Percentiles rank a stretch among this genome's conserved stretches.
Conservation (phyloP, 345 rosid species). For the Arabidopsis arenosa region DNA sequence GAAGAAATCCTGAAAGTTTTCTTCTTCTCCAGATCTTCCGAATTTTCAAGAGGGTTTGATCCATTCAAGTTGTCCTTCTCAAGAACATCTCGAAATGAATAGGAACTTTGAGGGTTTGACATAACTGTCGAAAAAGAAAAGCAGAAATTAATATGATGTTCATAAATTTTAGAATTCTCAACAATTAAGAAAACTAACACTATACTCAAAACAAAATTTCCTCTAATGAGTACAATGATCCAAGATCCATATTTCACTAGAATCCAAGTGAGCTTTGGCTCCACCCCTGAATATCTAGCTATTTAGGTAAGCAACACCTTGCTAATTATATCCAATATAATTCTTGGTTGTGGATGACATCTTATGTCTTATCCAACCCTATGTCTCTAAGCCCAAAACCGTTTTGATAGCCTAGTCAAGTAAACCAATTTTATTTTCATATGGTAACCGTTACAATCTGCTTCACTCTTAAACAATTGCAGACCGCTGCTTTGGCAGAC, state of each 20-base stretch:
- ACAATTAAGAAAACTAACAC: too few species aligned
- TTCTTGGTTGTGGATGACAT: background rate
- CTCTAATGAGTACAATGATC: background rate
- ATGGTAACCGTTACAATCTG: background rate
- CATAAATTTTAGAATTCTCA: too few species aligned
- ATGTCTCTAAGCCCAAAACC: background rate
- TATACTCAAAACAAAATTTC: too few species aligned
- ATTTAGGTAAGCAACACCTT: background rate
- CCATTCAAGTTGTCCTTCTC: too few species aligned
- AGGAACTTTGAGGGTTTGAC: too few species aligned
- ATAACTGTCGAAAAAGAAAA: too few species aligned
- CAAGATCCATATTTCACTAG: background rate
- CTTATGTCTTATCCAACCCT: background rate
- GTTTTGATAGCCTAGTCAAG: background rate
- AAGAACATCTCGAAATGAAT: too few species aligned
- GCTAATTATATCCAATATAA: background rate
- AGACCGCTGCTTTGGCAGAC: background rate
- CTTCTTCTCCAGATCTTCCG: too few species aligned
- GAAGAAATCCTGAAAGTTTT: too few species aligned
- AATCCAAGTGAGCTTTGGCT: background rate
- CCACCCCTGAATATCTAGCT: background rate
- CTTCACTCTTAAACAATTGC: background rate
- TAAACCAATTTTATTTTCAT: background rate
- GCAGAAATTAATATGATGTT: too few species aligned
- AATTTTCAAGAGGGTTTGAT: too few species aligned